Evolutionary conservation across 495 filamentous ascomycete genomes (phyloP).

Genomic region (Parathielavia hyrcaniae): DNA sequence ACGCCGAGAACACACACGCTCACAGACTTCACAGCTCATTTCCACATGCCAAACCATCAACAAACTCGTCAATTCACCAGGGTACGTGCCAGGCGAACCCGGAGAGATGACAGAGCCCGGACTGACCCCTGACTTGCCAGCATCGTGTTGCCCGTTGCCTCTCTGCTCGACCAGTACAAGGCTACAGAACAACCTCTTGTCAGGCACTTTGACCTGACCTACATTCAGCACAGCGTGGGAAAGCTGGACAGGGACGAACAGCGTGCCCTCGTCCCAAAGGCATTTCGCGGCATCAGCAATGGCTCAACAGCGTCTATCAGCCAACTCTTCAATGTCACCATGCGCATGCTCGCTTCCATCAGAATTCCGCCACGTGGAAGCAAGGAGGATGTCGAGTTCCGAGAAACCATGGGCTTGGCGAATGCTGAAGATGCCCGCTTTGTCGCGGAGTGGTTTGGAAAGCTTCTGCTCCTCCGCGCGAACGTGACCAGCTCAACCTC

Average conservation of each 20-base stretch:
- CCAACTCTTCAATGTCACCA: constrained; percentile 77
- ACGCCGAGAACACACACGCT: too few species aligned
- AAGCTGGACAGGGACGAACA: constrained; percentile 51
- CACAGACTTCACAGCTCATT: constrained; percentile 47
- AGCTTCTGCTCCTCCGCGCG: constrained; percentile 65
- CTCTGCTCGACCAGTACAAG: constrained; percentile 86
- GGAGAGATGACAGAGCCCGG: background rate
- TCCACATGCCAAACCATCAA: constrained; percentile 61
- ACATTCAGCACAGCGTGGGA: constrained; percentile 79
- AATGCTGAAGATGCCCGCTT: constrained; percentile 61
- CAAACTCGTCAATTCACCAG: constrained; percentile 40
- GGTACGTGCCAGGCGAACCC: constrained; percentile 27
- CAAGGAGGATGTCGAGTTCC: constrained; percentile 65
- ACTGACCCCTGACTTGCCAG: constrained; percentile 28
- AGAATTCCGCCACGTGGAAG: constrained; percentile 68
- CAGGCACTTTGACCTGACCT: constrained; percentile 80
- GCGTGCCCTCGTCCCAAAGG: constrained; percentile 58
- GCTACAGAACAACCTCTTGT: constrained; percentile 62
- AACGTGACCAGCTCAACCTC: constrained; percentile 31
- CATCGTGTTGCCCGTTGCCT: constrained; percentile 75
- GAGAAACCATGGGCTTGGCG: constrained; percentile 59
- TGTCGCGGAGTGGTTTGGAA: constrained; percentile 69
- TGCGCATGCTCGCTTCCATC: constrained; percentile 66
- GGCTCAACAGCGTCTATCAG: constrained; percentile 58
- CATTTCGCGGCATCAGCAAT: constrained; percentile 66